Conservation (phyloP, 257 asterid species). For the Solanum sejunctum region DNA sequence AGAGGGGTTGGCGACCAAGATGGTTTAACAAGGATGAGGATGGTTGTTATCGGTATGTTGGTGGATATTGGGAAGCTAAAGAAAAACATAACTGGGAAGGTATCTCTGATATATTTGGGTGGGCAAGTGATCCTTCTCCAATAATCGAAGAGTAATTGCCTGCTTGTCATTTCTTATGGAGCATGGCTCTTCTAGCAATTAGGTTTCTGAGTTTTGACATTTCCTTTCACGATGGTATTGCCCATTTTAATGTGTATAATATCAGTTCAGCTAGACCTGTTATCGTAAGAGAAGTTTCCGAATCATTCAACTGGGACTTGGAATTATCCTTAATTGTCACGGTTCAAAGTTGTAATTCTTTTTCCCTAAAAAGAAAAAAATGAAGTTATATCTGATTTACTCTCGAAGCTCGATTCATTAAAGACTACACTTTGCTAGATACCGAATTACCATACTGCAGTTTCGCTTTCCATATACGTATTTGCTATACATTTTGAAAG, state of each 20-base stretch:
- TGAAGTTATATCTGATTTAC: neutral
- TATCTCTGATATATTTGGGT: conserved; percentile 67
- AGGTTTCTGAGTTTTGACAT: neutral
- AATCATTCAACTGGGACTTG: neutral
- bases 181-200: neutral
- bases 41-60: conserved; percentile 60
- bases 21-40: conserved; percentile 87
- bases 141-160: neutral
- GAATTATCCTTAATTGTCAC: neutral
- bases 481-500: neutral
- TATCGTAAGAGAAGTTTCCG: neutral
- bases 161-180: neutral
- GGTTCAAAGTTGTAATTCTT: neutral
- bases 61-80: conserved; percentile 95
- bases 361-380: neutral
- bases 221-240: neutral
- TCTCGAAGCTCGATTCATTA: neutral
- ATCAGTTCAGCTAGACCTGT: neutral
- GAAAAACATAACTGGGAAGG: conserved; percentile 68
- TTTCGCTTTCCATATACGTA: neutral
- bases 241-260: neutral
- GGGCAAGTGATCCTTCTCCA: conserved; percentile 29
- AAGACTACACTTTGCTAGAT: neutral
- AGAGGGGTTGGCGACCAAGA: conserved; percentile 91
- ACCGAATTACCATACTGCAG: neutral